Evolutionary conservation across 1,284 basidiomycete species (phyloP).

Genomic region (Ceratobasidium sp.): DNA sequence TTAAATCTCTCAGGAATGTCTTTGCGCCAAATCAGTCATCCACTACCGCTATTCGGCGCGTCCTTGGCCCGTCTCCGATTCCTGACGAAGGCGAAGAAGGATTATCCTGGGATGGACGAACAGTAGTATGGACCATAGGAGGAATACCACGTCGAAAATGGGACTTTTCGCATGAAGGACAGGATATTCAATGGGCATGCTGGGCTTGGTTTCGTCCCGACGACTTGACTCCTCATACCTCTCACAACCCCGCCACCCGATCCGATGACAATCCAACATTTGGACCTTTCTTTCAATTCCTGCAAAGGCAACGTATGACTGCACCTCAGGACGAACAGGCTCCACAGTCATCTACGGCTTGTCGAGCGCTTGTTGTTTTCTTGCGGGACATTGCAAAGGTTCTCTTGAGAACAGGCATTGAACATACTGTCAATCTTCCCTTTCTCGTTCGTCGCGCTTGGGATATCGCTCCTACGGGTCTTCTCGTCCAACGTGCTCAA

Average conservation of each 20-base stretch:
- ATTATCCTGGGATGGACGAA: constrained; percentile 75
- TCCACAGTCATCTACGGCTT: constrained; percentile 45
- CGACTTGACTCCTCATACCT: constrained; percentile 54
- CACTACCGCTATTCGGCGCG: constrained; percentile 19
- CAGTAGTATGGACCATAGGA: constrained; percentile 74
- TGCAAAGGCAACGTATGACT: constrained; percentile 65
- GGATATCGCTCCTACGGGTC: constrained; percentile 78
- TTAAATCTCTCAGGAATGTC: constrained; percentile 50
- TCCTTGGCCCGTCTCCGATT: constrained; percentile 21
- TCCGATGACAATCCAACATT: constrained; percentile 53
- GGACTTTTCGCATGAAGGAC: constrained; percentile 74
- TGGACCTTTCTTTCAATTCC: constrained; percentile 50
- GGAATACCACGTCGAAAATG: constrained; percentile 78
- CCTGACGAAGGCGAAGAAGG: constrained; percentile 57
- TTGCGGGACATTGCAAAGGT: constrained; percentile 78
- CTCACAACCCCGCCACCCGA: not conserved
- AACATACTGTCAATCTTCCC: constrained; percentile 83
- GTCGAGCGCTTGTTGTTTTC: constrained; percentile 61
- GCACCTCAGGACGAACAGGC: constrained; percentile 57
- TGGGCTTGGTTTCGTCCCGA: constrained; percentile 68
- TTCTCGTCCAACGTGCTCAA: constrained; percentile 80
- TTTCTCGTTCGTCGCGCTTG: constrained; percentile 82
- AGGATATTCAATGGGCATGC: constrained; percentile 79
- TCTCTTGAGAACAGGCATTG: constrained; percentile 76
- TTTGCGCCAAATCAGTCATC: constrained; percentile 41